phyloP scores from a whole-genome alignment of 352 stramenopile genomes.

The Phytophthora constricta region DNA sequence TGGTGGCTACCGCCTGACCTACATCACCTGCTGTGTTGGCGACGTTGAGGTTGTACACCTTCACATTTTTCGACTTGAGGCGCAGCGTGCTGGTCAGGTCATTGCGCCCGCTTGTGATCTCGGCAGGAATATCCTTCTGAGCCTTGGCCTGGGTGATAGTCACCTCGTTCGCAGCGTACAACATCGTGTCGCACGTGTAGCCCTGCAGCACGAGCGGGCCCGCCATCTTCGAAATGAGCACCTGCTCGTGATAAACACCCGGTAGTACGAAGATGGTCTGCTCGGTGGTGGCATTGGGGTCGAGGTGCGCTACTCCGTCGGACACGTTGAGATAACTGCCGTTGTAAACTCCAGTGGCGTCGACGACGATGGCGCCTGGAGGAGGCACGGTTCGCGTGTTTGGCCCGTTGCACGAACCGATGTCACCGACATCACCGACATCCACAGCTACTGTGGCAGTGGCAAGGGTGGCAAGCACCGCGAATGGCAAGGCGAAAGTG shows the following conservation, averaged over 20 bases:
- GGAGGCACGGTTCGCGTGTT: slow-evolving; percentile 17
- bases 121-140: slow-evolving; percentile 26
- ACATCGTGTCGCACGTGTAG: slow-evolving; percentile 26
- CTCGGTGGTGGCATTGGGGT: slow-evolving; percentile 14
- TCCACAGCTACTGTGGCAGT: neutral
- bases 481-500: slow-evolving; percentile 7
- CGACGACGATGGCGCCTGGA: slow-evolving; percentile 30
- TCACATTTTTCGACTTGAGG: slow-evolving; percentile 21
- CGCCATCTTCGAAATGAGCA: slow-evolving; percentile 10
- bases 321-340: slow-evolving; percentile 21
- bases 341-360: slow-evolving; percentile 15
- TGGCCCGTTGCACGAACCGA: slow-evolving; percentile 10
- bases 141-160: slow-evolving; percentile 29
- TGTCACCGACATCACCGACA: slow-evolving; percentile 9
- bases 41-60: slow-evolving; percentile 33
- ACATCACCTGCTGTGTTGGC: slow-evolving; percentile 20
- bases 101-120: slow-evolving; percentile 17
- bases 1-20: slow-evolving; percentile 21
- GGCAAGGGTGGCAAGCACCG: slow-evolving; percentile 5
- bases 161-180: slow-evolving; percentile 26
- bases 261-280: slow-evolving; percentile 27
- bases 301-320: slow-evolving; percentile 19
- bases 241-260: slow-evolving; percentile 20
- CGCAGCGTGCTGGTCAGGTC: slow-evolving; percentile 24
- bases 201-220: slow-evolving; percentile 24